Conservation (phyloP, 805 yeast species). For the Zygoascus tannicola region DNA sequence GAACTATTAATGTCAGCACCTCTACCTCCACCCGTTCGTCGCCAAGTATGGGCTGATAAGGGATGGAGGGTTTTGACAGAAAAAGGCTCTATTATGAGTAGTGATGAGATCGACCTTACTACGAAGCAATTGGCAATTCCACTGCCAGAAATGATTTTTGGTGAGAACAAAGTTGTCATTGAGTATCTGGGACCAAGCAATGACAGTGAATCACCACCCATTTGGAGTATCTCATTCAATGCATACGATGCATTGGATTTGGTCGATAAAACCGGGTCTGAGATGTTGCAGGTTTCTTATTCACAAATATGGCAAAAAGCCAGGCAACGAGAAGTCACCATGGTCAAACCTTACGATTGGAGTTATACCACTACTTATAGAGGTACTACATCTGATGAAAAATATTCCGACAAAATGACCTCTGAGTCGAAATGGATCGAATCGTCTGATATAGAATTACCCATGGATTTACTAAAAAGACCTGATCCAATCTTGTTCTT, state of each 20-base stretch:
- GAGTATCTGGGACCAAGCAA: slow-evolving; percentile 26
- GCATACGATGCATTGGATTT: slow-evolving; percentile 64
- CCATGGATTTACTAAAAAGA: slow-evolving; percentile 55
- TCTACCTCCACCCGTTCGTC: neutral
- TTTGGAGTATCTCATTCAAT: slow-evolving; percentile 52
- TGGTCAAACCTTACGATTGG: slow-evolving; percentile 90
- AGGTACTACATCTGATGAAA: slow-evolving; percentile 40
- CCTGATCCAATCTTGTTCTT: slow-evolving; percentile 84
- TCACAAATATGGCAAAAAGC: slow-evolving; percentile 68
- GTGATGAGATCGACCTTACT: slow-evolving; percentile 62
- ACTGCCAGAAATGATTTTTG: slow-evolving; percentile 96
- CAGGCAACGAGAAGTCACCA: slow-evolving; percentile 38
- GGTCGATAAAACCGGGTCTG: slow-evolving; percentile 46
- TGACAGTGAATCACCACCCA: slow-evolving; percentile 24
- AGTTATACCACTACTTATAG: slow-evolving; percentile 76
- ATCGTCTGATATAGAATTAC: slow-evolving; percentile 38
- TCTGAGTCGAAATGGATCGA: slow-evolving; percentile 4
- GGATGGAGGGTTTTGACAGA: slow-evolving; percentile 70
- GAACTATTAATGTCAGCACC: too few relatives aligned
- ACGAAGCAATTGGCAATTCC: slow-evolving; percentile 62
- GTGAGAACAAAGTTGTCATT: slow-evolving; percentile 54
- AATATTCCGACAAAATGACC: slow-evolving; percentile 6
- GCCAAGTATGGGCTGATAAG: slow-evolving; percentile 32
- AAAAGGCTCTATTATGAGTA: slow-evolving; percentile 67
- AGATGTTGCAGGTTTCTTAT: slow-evolving; percentile 64